phyloP scores from a whole-genome alignment of 139 green algal species.

The Closterium sp. region DNA sequence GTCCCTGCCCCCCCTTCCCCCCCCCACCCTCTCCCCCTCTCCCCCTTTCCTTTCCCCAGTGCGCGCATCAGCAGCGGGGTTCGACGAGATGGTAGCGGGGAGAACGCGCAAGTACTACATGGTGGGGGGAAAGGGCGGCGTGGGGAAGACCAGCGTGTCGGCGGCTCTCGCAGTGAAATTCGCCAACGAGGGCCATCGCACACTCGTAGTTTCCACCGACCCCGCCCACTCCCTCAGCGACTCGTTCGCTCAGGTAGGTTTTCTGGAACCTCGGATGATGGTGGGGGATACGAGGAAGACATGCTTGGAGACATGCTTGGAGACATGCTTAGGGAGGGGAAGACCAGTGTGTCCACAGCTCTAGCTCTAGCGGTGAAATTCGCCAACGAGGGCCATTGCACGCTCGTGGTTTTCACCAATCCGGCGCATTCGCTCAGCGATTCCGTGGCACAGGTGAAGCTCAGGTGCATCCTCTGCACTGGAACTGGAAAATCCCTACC shows the following conservation, averaged over 20 bases:
- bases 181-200: slow-evolving; percentile 80
- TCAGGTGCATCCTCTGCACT: too few relatives aligned
- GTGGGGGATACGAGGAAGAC: too few relatives aligned
- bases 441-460: slow-evolving; percentile 77
- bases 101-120: slow-evolving; percentile 58
- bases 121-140: slow-evolving; percentile 91
- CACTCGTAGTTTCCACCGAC: slow-evolving; percentile 95
- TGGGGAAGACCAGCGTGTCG: slow-evolving; percentile 94
- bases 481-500: too few relatives aligned
- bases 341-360: not conserved
- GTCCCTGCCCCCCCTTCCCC: not conserved
- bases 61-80: slow-evolving; percentile 10
- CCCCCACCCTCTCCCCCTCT: not conserved
- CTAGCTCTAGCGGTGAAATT: slow-evolving; percentile 85
- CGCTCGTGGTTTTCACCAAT: slow-evolving; percentile 94
- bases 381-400: slow-evolving; percentile 80
- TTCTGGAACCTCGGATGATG: too few relatives aligned
- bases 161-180: slow-evolving; percentile 87
- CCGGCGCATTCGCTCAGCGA: slow-evolving; percentile 93
- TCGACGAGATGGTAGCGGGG: slow-evolving; percentile 38
- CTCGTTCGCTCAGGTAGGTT: slow-evolving; percentile 77
- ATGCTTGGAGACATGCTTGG: too few relatives aligned
- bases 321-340: too few relatives aligned
- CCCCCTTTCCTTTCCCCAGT: not conserved
- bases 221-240: slow-evolving; percentile 94